Percentiles rank a stretch among this genome's conserved stretches.
Evolutionary conservation across 768 basidiomycete genomes (phyloP).

Genomic region (Auricularia auricula-judae): DNA sequence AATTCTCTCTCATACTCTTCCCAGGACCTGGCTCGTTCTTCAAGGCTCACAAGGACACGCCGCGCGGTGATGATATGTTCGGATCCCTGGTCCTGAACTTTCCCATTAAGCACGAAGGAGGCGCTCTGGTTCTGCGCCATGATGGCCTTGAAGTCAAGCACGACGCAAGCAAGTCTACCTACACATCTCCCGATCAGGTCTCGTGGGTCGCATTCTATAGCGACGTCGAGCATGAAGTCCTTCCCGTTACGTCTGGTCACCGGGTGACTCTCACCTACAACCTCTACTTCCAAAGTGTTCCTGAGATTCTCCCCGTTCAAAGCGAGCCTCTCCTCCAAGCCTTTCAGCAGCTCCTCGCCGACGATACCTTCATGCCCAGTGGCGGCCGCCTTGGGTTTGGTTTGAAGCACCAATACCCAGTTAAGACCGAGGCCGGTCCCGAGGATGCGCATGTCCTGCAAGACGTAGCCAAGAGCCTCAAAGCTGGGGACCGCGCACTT

Average conservation of each 20-base stretch:
- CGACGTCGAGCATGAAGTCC: slow-evolving; percentile 33
- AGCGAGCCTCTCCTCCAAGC: not conserved
- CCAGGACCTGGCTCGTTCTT: slow-evolving; percentile 35
- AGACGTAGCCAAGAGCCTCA: not conserved
- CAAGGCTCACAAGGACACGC: slow-evolving; percentile 40
- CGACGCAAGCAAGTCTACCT: slow-evolving; percentile 1
- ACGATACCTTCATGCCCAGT: slow-evolving; percentile 24
- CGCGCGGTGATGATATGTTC: slow-evolving; percentile 32
- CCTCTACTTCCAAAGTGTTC: not conserved
- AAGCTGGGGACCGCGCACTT: not conserved
- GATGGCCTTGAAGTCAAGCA: slow-evolving; percentile 3
- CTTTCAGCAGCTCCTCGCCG: slow-evolving; percentile 20
- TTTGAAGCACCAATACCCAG: not conserved
- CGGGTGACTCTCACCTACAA: slow-evolving; percentile 27
- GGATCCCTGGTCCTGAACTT: slow-evolving; percentile 43
- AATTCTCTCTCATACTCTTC: not conserved
- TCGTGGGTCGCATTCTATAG: slow-evolving; percentile 23
- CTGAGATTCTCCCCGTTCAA: no score
- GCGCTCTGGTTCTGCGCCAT: slow-evolving; percentile 5
- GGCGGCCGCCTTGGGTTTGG: slow-evolving; percentile 19
- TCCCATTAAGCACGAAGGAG: slow-evolving; percentile 22
- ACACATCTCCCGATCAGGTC: slow-evolving; percentile 1
- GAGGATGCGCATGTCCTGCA: not conserved
- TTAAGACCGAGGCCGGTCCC: not conserved
- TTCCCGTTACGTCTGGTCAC: slow-evolving; percentile 24